These are phyloP conservation scores for Aspergillus steynii DNA, from an alignment of 495 filamentous ascomycete species.

Conservation along the genomic window DNA sequence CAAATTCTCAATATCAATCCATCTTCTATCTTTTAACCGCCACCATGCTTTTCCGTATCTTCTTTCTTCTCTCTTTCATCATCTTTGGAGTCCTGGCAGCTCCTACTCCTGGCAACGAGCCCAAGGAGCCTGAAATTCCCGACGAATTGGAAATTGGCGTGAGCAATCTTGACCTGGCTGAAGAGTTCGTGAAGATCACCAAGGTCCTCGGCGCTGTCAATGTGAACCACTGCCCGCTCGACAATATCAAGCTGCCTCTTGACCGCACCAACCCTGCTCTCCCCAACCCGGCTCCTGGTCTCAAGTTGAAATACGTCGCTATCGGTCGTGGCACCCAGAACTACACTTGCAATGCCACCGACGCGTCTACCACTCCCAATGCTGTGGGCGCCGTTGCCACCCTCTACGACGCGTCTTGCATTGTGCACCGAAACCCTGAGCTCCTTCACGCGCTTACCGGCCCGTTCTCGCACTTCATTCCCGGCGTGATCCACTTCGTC, in stretches of 20 bases:
- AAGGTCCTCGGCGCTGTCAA: neutral
- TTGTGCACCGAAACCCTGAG: constrained; percentile 26
- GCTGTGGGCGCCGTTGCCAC: constrained; percentile 65
- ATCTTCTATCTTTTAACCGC: neutral
- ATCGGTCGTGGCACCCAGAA: constrained; percentile 77
- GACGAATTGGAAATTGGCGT: neutral
- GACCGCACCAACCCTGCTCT: constrained; percentile 34
- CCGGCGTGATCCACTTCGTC: constrained; percentile 36
- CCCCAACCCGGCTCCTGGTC: constrained; percentile 41
- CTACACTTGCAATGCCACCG: constrained; percentile 61
- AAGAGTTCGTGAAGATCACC: constrained; percentile 2
- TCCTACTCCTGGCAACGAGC: neutral
- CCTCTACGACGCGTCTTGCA: constrained; percentile 63
- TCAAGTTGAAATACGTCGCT: constrained; percentile 61
- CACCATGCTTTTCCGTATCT: neutral
- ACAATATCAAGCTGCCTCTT: constrained; percentile 20
- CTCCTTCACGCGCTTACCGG: constrained; percentile 36
- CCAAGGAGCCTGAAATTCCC: neutral
- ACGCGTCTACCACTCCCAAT: constrained; percentile 29
- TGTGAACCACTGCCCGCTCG: constrained; percentile 35
- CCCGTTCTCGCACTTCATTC: constrained; percentile 37
- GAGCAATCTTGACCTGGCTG: neutral
- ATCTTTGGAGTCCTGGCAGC: neutral
- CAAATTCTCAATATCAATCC: too few relatives aligned
- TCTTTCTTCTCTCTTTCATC: neutral